Conservation (phyloP, 768 basidiomycete genomes). For the Suillus fuscotomentosus region DNA sequence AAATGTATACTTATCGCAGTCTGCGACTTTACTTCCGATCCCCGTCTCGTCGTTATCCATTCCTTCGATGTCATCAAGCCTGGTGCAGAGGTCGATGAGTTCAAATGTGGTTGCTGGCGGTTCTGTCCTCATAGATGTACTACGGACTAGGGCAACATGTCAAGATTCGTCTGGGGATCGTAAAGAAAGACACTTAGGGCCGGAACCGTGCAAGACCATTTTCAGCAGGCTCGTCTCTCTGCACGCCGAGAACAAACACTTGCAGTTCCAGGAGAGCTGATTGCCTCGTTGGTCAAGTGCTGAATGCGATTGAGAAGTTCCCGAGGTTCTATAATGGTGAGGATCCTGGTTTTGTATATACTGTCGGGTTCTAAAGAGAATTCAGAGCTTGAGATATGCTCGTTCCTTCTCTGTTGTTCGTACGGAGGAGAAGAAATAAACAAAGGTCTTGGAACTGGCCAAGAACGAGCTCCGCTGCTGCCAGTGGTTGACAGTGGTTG, state of each 20-base stretch:
- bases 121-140: constrained; percentile 88
- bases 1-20: constrained; percentile 15
- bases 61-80: constrained; percentile 98
- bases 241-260: too few species aligned
- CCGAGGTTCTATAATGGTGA: background rate
- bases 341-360: background rate
- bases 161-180: constrained; percentile 95
- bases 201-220: constrained; percentile 52
- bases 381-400: constrained; percentile 71
- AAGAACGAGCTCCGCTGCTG: constrained; percentile 84
- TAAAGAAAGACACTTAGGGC: constrained; percentile 92
- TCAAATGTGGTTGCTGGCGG: constrained; percentile 78
- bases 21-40: constrained; percentile 89
- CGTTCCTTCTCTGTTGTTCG: constrained; percentile 95
- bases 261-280: too few species aligned
- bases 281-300: background rate
- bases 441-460: constrained; percentile 87
- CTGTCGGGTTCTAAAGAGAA: background rate
- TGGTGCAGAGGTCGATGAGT: constrained; percentile 90
- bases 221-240: constrained; percentile 31
- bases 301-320: background rate
- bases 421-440: constrained; percentile 96
- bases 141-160: constrained; percentile 87
- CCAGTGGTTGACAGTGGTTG: constrained; percentile 92
- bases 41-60: constrained; percentile 95